Evolutionary conservation across 805 yeast genomes (phyloP).

Genomic region (Zygotorulaspora florentina): DNA sequence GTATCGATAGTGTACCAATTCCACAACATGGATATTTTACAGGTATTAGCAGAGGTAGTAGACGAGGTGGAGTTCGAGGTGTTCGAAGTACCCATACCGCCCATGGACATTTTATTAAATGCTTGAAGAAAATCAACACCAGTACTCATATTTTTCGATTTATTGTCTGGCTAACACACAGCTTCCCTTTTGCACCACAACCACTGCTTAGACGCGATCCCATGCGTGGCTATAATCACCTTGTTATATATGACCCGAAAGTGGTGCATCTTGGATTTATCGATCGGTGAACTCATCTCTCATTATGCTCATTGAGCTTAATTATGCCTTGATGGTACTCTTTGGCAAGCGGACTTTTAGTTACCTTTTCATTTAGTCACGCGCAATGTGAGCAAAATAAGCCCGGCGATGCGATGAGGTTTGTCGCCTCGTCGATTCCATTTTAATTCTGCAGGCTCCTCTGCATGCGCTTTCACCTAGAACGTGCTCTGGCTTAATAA

Average conservation of each 20-base stretch:
- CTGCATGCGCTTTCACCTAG: too few species aligned
- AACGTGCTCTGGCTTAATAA: too few species aligned
- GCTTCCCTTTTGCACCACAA: too few species aligned
- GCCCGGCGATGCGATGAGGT: background rate
- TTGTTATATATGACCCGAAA: background rate
- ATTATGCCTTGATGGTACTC: background rate
- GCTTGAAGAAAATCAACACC: background rate
- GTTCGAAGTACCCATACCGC: constrained; percentile 10
- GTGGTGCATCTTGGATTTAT: too few species aligned
- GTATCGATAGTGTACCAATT: constrained; percentile 67
- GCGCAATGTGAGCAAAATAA: constrained; percentile 8
- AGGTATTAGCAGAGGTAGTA: constrained; percentile 3
- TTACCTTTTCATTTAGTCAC: background rate
- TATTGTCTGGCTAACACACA: too few species aligned
- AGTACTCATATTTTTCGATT: constrained; percentile 1
- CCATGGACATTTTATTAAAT: constrained; percentile 11
- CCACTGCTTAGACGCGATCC: background rate
- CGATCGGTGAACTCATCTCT: background rate
- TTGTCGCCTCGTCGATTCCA: too few species aligned
- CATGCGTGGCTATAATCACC: background rate
- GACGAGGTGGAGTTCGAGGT: background rate
- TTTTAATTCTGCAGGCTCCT: too few species aligned
- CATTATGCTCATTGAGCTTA: background rate
- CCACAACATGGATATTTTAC: constrained; percentile 53
- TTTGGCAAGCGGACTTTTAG: background rate